Base-by-base conservation (phyloP, 1,284 basidiomycete genomes). In the Coniferiporia weirii region DNA sequence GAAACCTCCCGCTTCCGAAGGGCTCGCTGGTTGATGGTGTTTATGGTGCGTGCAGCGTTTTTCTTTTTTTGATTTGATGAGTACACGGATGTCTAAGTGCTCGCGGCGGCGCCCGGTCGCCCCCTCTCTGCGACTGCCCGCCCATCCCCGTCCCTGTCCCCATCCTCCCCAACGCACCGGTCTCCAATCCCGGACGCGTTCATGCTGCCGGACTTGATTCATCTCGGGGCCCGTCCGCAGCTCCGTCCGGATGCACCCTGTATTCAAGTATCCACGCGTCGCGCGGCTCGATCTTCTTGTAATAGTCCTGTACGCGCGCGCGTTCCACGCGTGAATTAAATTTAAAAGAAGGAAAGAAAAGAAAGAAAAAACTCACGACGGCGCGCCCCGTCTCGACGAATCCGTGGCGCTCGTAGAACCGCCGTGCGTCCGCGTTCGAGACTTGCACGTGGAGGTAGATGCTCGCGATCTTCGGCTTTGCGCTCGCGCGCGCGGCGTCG, bases 251-350 rank as follows among this genome's bases (percentile, higher is more conserved):
- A 48, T 52, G 57, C 43, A 82, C 70, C 43, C 69, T 69, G 68
- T 78, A 82, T 71, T 91, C 85, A 52, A 92, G 77, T 63, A 92
- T 77, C 90, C 90, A 92, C 22, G 89, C 90, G 65, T 86, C 86
- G 63, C 80, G 82, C 32, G 90, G 90, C 40, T 72, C 75, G 54
- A 92, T 87, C 71, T 88, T 92, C 72, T 89, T 91, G 79, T 93
- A 93, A 72, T 93, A 93, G 60, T 82, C 78, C 67, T 86, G 27
- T 27, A 27, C 2, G 2, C 27, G 5, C 27, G n/a, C n/a, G n/a
- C n/a, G n/a, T n/a, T n/a, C n/a, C n/a, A n/a, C n/a, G n/a, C n/a
- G n/a, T n/a, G n/a, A n/a, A n/a, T n/a, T n/a, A n/a, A n/a, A n/a
- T n/a, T n/a, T n/a, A n/a, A n/a, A n/a, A n/a, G n/a, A n/a, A n/a